Conservation (phyloP, 495 filamentous ascomycete species). For the Geoglossum glabrum region DNA sequence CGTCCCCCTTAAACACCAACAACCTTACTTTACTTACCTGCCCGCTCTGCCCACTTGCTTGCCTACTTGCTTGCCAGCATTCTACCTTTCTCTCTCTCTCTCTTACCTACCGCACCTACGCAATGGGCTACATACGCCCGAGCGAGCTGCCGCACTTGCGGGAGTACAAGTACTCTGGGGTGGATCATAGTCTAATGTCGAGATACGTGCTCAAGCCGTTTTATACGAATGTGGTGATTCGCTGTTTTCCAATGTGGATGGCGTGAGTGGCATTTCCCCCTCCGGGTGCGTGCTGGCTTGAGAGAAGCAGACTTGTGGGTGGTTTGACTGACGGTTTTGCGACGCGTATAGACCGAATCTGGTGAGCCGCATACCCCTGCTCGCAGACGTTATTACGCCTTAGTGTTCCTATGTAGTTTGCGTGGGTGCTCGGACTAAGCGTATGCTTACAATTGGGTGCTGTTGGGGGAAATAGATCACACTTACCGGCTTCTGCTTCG, state of each 20-base stretch:
- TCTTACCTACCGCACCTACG: too few species aligned
- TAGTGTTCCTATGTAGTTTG: too few species aligned
- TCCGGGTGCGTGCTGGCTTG: not conserved
- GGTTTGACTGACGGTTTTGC: slow-evolving; percentile 5
- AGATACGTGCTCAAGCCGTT: slow-evolving; percentile 90
- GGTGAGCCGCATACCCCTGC: slow-evolving; percentile 23
- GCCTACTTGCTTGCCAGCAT: too few species aligned
- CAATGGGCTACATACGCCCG: slow-evolving; percentile 79
- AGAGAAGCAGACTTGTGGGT: slow-evolving; percentile 12
- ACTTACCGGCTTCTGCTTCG: slow-evolving; percentile 74
- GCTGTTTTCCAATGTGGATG: slow-evolving; percentile 89
- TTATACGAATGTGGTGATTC: slow-evolving; percentile 85
- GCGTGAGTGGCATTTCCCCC: slow-evolving; percentile 34
- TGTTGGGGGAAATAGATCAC: slow-evolving; percentile 40
- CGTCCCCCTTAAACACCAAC: too few species aligned
- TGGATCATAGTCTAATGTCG: slow-evolving; percentile 70
- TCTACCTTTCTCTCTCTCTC: too few species aligned
- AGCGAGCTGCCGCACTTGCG: slow-evolving; percentile 28
- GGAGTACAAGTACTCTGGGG: not conserved
- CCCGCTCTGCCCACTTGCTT: too few species aligned
- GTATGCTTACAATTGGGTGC: not conserved
- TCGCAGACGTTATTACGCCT: not conserved
- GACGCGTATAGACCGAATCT: slow-evolving; percentile 35
- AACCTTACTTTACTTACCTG: too few species aligned
- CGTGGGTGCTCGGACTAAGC: not conserved